These are phyloP conservation scores for Lentinula sp. DNA, from an alignment of 768 basidiomycete genomes.

Conservation along the genomic window DNA sequence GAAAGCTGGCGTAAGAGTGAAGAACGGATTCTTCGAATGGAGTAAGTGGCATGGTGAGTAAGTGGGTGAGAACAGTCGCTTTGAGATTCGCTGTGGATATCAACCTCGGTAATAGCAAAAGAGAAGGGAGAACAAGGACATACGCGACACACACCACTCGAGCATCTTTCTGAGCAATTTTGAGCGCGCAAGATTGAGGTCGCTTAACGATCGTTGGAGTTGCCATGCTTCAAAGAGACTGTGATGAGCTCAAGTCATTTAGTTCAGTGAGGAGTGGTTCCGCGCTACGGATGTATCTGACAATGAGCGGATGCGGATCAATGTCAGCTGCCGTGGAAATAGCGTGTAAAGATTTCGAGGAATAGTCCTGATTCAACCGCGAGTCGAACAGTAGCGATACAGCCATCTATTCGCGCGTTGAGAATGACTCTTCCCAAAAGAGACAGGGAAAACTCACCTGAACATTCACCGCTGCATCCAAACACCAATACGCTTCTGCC, in stretches of 20 bases:
- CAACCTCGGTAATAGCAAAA: slow-evolving; percentile 3
- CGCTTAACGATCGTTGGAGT: slow-evolving; percentile 66
- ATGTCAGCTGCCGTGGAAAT: slow-evolving; percentile 40
- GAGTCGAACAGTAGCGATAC: slow-evolving; percentile 68
- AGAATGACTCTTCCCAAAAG: not conserved
- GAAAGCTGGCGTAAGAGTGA: slow-evolving; percentile 43
- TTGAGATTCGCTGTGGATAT: slow-evolving; percentile 49
- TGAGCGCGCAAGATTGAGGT: slow-evolving; percentile 45
- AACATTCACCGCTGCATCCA: slow-evolving; percentile 65
- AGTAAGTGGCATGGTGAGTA: slow-evolving; percentile 63
- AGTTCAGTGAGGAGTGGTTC: slow-evolving; percentile 68
- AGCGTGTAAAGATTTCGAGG: slow-evolving; percentile 71
- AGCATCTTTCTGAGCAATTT: slow-evolving; percentile 54
- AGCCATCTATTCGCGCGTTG: slow-evolving; percentile 41
- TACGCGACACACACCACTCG: slow-evolving; percentile 66
- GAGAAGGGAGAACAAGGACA: slow-evolving; percentile 20
- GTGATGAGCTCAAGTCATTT: slow-evolving; percentile 62
- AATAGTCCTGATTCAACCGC: slow-evolving; percentile 69
- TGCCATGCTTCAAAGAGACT: slow-evolving; percentile 67
- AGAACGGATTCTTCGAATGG: slow-evolving; percentile 56
- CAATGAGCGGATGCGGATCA: slow-evolving; percentile 48
- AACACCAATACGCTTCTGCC: slow-evolving; percentile 81
- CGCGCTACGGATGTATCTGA: slow-evolving; percentile 69
- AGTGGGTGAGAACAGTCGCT: slow-evolving; percentile 47
- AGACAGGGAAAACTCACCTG: slow-evolving; percentile 39